Evolutionary conservation across 164 flowering plant species (phyloP).

Genomic region (Protea cynaroides): DNA sequence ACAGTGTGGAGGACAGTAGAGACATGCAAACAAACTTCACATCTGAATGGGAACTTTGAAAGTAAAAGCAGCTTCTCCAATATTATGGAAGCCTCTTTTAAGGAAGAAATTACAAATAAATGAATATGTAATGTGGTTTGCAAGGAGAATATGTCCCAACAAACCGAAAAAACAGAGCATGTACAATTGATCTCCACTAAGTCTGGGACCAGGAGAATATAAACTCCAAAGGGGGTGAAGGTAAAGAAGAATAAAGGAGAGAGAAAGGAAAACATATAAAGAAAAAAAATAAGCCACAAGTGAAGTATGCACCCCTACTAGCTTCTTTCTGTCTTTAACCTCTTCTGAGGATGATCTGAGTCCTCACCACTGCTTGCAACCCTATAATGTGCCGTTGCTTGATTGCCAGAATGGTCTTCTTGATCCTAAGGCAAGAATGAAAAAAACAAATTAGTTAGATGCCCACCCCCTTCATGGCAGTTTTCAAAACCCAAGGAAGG

Average conservation of each 20-base stretch:
- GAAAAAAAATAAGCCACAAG: slow-evolving; percentile 12
- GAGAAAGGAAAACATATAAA: slow-evolving; percentile 14
- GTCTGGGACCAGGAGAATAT: slow-evolving; percentile 11
- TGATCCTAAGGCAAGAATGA: slow-evolving; percentile 23
- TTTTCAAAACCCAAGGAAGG: too few species aligned
- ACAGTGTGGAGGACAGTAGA: neutral
- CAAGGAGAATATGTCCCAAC: slow-evolving; percentile 21
- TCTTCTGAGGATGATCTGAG: slow-evolving; percentile 58
- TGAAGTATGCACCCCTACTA: slow-evolving; percentile 18
- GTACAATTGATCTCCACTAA: slow-evolving; percentile 29
- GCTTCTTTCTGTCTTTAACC: slow-evolving; percentile 44
- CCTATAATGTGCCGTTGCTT: slow-evolving; percentile 30
- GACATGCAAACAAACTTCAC: slow-evolving; percentile 9
- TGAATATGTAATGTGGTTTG: slow-evolving; percentile 21
- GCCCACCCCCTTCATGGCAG: too few species aligned
- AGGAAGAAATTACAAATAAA: slow-evolving; percentile 18
- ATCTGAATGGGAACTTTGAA: slow-evolving; percentile 22
- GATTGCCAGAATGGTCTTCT: slow-evolving; percentile 34
- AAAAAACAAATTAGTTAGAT: neutral
- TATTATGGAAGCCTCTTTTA: slow-evolving; percentile 30
- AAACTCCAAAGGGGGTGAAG: neutral
- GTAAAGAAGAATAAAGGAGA: neutral
- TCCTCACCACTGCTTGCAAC: slow-evolving; percentile 37
- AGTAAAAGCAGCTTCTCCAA: slow-evolving; percentile 38
- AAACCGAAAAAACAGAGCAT: slow-evolving; percentile 24